Conservation (phyloP, 108 stramenopile species). For the Cyclotella kingstonii region DNA sequence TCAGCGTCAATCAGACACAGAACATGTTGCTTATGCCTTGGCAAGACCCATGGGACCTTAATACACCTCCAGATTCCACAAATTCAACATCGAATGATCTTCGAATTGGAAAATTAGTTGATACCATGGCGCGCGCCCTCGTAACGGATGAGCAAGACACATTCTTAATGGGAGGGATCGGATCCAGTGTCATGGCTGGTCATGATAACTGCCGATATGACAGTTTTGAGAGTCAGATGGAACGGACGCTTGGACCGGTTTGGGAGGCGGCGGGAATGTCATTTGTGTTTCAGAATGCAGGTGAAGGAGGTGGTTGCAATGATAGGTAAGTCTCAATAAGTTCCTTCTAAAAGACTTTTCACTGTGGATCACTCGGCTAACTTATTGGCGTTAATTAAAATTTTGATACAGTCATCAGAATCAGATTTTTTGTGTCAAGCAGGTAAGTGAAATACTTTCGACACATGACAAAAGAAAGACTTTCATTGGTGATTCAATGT, state of each 20-base stretch:
- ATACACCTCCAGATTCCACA: neutral
- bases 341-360: neutral
- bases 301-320: conserved; percentile 46
- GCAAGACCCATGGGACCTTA: conserved; percentile 26
- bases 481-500: neutral
- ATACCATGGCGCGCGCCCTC: conserved; percentile 38
- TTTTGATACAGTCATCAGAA: conserved; percentile 22
- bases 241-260: conserved; percentile 24
- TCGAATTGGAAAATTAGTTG: conserved; percentile 15
- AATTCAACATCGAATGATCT: neutral
- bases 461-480: no score
- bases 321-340: conserved; percentile 12
- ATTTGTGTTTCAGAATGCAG: conserved; percentile 49
- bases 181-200: conserved; percentile 42
- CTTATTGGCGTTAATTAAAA: neutral
- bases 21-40: conserved; percentile 36
- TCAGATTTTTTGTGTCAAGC: conserved; percentile 46
- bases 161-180: conserved; percentile 46
- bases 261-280: conserved; percentile 53
- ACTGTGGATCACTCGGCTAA: neutral
- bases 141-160: conserved; percentile 30
- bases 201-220: conserved; percentile 53
- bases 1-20: conserved; percentile 11
- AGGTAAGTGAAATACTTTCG: neutral
- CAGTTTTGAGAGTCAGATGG: conserved; percentile 45